These are phyloP conservation scores for Solanum boliviense DNA, from an alignment of 257 asterid species.

Conservation along the genomic window DNA sequence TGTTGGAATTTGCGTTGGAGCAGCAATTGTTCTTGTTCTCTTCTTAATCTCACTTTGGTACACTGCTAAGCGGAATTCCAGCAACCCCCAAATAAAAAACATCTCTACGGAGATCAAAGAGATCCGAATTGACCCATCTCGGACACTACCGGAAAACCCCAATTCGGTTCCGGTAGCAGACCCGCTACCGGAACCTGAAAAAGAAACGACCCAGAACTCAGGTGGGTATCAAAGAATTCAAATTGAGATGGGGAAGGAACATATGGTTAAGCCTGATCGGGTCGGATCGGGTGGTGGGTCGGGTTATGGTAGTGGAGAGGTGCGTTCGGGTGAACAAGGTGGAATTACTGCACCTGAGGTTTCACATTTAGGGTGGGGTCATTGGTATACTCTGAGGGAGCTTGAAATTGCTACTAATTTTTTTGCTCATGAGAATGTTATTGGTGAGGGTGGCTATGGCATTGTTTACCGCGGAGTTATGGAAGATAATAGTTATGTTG, in stretches of 20 bases:
- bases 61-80: neutral
- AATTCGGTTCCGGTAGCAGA: neutral
- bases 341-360: conserved; percentile 9
- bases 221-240: conserved; percentile 1
- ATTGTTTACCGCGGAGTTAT: conserved; percentile 18
- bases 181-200: conserved; percentile 1
- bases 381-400: conserved; percentile 22
- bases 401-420: conserved; percentile 20
- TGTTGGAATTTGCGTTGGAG: conserved; percentile 7
- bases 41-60: conserved; percentile 11
- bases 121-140: conserved; percentile 2
- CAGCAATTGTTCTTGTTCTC: conserved; percentile 4
- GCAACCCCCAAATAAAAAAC: neutral
- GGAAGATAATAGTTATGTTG: conserved; percentile 8
- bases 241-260: conserved; percentile 3
- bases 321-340: conserved; percentile 3
- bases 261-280: neutral
- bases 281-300: neutral
- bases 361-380: conserved; percentile 30
- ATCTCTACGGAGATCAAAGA: conserved; percentile 4
- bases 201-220: neutral
- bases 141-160: neutral
- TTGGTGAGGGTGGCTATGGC: conserved; percentile 29
- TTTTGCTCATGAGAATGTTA: conserved; percentile 15
- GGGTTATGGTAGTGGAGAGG: neutral